phyloP scores from a whole-genome alignment of 2,329 filamentous ascomycete species.

The Rhynchosporium agropyri region DNA sequence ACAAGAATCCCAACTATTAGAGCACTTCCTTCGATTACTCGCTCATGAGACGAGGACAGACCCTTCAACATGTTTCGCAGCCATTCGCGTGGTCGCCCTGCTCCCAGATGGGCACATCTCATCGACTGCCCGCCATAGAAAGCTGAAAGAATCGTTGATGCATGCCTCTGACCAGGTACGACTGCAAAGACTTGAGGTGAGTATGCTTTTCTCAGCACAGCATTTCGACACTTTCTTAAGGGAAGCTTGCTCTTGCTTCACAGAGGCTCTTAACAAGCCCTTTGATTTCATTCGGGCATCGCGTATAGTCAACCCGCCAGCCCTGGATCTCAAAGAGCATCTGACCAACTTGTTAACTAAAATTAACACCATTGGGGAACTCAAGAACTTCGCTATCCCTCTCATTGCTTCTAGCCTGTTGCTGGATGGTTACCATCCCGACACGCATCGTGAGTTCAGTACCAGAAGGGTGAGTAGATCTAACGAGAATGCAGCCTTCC shows the following conservation, averaged over 20 bases:
- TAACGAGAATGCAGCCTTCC: constrained; percentile 5
- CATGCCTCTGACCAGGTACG: background rate
- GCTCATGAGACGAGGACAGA: background rate
- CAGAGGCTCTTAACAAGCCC: background rate
- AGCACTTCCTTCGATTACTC: constrained; percentile 2
- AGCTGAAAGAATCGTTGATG: constrained; percentile 4
- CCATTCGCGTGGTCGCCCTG: background rate
- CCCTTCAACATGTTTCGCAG: background rate
- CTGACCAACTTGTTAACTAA: background rate
- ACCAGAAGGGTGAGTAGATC: background rate
- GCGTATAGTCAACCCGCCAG: background rate
- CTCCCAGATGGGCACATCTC: background rate
- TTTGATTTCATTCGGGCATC: constrained; percentile 6
- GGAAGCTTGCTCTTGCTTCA: background rate
- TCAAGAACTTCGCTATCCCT: background rate
- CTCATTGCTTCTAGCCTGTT: constrained; percentile 7
- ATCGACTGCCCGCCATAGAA: background rate
- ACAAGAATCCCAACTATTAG: background rate
- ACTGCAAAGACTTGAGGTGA: background rate
- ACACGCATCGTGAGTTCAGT: background rate
- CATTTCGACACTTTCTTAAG: background rate
- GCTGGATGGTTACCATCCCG: background rate
- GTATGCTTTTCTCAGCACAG: constrained; percentile 4
- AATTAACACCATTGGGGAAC: constrained; percentile 1
- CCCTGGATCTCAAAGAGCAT: constrained; percentile 1